phyloP scores from a whole-genome alignment of 257 asterid species.

The Jasminum sambac region DNA sequence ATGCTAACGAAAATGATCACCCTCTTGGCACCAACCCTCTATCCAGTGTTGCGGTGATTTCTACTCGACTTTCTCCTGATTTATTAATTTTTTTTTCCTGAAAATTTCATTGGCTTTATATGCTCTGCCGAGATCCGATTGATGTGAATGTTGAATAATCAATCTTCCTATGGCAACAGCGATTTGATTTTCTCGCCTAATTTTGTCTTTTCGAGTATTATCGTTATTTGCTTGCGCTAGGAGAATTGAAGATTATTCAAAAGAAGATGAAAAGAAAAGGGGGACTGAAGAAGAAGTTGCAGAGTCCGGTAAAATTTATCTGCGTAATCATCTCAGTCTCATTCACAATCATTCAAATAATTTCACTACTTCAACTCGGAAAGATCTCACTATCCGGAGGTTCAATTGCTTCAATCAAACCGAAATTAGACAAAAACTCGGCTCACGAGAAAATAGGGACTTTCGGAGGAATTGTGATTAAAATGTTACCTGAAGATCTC shows the following conservation, averaged over 20 bases:
- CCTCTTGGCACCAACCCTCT: no score
- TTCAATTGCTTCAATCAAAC: constrained; percentile 1
- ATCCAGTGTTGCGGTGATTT: no score
- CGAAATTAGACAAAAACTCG: neutral
- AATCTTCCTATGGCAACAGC: no score
- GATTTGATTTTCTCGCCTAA: no score
- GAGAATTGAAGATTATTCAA: neutral
- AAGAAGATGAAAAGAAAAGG: constrained; percentile 14
- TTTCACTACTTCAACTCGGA: constrained; percentile 33
- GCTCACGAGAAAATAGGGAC: constrained; percentile 27
- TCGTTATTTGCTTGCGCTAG: no score
- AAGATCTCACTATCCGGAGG: constrained; percentile 12
- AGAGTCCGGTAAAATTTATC: constrained; percentile 32
- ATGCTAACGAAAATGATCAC: no score
- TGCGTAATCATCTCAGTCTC: constrained; percentile 21
- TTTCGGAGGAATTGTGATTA: constrained; percentile 36
- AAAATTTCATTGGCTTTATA: no score
- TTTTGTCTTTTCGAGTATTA: no score
- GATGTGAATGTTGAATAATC: no score
- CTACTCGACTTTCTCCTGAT: no score
- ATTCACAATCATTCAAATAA: constrained; percentile 25
- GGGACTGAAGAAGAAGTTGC: constrained; percentile 15
- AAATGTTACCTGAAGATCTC: constrained; percentile 49
- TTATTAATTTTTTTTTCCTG: no score
- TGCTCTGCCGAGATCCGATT: no score